Evolutionary conservation across 2,329 filamentous ascomycete genomes (phyloP), one percentile per base, ranked within the genome.

Genomic region (Clonostachys rosea): DNA sequence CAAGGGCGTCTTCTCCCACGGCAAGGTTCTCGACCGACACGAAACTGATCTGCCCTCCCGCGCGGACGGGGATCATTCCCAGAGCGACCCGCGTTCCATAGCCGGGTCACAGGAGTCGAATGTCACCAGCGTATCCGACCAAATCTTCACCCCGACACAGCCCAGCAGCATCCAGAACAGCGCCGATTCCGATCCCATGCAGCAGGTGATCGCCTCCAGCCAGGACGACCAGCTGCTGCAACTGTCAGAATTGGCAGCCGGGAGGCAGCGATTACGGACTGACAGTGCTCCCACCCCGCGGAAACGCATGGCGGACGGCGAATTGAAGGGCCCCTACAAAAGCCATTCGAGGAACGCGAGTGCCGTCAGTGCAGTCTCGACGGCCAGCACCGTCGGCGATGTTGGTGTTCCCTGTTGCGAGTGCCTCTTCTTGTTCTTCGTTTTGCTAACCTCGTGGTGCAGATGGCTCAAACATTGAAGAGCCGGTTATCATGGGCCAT

Each of bases 401-500:
- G 87, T 94, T 75, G 44, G 50, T 56, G 74, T 74, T 54, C 16
- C 34, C 34, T 12, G 40, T 17, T 16, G 9, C 42, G n/a, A 42
- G 20, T 17, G 40, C 36, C 16, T 42, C 41, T 34, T 18, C 41
- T 35, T 18, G 34, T 39, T 18, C 3, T 39, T n/a, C 36, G 17
- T 13, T 39, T 39, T n/a, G 36, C 36, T 39, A 18, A 39, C 36
- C 10, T n/a, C 7, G 14, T 34, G n/a, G 5, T 6, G 17, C 62
- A 91, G 87, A 71, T 89, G 46, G 90, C 89, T 39, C 81, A 84
- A 47, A 87, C 92, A 60, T 77, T 97, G 45, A 87, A 86, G 61
- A 85, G 90, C 44, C 87, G 90, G 57, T 77, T 97, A 30, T 89
- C 90, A 7, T 96, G 96, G 65, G 92, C 92, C 53, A 94, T 95